Base-by-base conservation (phyloP, 1,139 yeast species). In the Pichia sp. region DNA sequence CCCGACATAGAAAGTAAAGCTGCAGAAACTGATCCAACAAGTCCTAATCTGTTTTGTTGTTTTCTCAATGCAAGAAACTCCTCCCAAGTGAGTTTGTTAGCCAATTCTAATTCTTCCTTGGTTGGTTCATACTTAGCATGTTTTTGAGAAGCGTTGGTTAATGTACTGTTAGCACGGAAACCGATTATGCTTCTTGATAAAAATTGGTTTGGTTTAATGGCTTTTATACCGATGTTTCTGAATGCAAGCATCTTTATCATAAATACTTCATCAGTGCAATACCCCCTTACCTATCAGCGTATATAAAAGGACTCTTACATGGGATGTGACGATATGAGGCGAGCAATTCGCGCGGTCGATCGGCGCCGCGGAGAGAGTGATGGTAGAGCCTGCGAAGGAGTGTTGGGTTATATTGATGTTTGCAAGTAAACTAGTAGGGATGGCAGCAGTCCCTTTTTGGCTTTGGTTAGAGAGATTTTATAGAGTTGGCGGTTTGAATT, bases 51-150 rank as follows among this genome's bases (percentile, higher is more conserved):
- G 54, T 90, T 80, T 60, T 85, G 85, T 55, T 78, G 79, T 59
- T 83, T 83, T 59, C 95, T 79, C 60, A 90, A 71, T 42, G 70
- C 66, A 54, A 92, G 79, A 61, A 85, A 92, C 43, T 86, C 82
- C 41, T 76, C 74, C 98, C 98, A 92, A 44, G 71, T 66, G 57
- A 83, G 57, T 4, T 49, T 44, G 26, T 47, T 47, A 3, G 62
- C 50, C 33, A 55, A 37, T 31, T 52, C 49, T 11, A 54, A 23
- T 47, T 58, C 62, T 29, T 45, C 42, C 3, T 46, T 37, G 2
- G 46, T 40, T n/a, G 50, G 37, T 5, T 45, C 44, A 27, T 43
- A 38, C 2, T 31, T 31, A 8, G 33, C 7, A 10, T 31, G 33
- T 10, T 31, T 31, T 31, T 7, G 10, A 31, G 33, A 16, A 16